Conservation (phyloP, 768 basidiomycete genomes). For the Podaxis carcinomalis region DNA sequence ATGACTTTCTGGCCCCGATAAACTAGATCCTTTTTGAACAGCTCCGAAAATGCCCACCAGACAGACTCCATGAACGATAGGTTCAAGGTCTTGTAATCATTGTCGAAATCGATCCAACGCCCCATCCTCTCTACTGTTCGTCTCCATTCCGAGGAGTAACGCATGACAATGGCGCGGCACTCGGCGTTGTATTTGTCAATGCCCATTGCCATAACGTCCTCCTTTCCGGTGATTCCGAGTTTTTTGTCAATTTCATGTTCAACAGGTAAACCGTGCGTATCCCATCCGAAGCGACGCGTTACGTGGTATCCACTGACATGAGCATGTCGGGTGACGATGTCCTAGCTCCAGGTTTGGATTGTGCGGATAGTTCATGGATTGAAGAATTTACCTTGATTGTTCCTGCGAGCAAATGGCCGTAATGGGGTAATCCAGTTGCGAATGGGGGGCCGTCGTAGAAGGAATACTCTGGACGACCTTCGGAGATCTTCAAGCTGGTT, state of each 20-base stretch:
- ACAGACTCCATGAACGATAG: conserved; percentile 94
- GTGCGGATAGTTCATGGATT: neutral
- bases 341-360: conserved; percentile 42
- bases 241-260: conserved; percentile 99
- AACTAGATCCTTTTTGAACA: conserved; percentile 90
- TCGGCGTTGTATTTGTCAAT: conserved; percentile 98
- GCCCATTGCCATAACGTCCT: conserved; percentile 92
- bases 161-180: conserved; percentile 96
- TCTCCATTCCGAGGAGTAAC: conserved; percentile 93
- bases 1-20: conserved; percentile 94
- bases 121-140: conserved; percentile 96
- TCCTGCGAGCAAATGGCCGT: conserved; percentile 89
- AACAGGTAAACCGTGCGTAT: conserved; percentile 97
- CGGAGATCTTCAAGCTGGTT: conserved; percentile 88
- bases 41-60: conserved; percentile 97
- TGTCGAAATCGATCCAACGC: conserved; percentile 99
- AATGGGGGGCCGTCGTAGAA: conserved; percentile 99
- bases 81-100: conserved; percentile 98
- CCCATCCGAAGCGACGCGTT: conserved; percentile 95
- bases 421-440: conserved; percentile 95
- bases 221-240: conserved; percentile 86
- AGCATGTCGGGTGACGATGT: conserved; percentile 95
- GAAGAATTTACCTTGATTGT: conserved; percentile 74
- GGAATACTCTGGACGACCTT: conserved; percentile 85
- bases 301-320: conserved; percentile 92